phyloP scores from a whole-genome alignment of 495 filamentous ascomycete species.

The Patellaria atrata region DNA sequence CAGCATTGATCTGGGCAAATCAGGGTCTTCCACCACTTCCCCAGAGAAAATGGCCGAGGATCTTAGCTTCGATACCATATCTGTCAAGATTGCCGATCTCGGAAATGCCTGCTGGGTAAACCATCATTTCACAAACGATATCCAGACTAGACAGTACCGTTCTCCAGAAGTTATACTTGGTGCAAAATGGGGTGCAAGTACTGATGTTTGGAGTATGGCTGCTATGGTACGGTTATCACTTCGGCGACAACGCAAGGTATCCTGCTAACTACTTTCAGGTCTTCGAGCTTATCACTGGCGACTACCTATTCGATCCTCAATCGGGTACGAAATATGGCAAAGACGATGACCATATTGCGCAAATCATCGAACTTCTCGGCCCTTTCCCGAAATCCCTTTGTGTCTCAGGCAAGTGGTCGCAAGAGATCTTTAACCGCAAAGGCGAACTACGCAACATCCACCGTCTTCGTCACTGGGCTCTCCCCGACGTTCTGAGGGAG shows the following conservation, averaged over 20 bases:
- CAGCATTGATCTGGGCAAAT: slow-evolving; percentile 82
- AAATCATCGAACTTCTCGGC: slow-evolving; percentile 95
- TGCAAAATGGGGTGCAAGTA: slow-evolving; percentile 95
- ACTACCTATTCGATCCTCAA: slow-evolving; percentile 98
- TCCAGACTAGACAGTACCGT: slow-evolving; percentile 93
- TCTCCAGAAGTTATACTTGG: slow-evolving; percentile 96
- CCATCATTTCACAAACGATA: slow-evolving; percentile 99
- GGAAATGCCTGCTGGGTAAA: slow-evolving; percentile 98
- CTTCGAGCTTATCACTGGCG: slow-evolving; percentile 95
- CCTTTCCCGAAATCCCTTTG: slow-evolving; percentile 85
- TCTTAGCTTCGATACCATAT: slow-evolving; percentile 60
- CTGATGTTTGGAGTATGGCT: slow-evolving; percentile 99
- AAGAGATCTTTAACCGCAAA: slow-evolving; percentile 98
- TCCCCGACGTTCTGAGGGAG: slow-evolving; percentile 84
- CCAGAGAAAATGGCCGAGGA: slow-evolving; percentile 37
- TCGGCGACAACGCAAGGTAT: background rate
- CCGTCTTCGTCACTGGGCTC: slow-evolving; percentile 87
- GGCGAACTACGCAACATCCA: slow-evolving; percentile 97
- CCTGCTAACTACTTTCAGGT: slow-evolving; percentile 38
- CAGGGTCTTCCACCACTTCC: slow-evolving; percentile 30
- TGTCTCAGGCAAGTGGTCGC: slow-evolving; percentile 86
- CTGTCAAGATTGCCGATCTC: slow-evolving; percentile 96
- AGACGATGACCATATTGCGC: slow-evolving; percentile 98
- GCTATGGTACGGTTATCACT: slow-evolving; percentile 59
- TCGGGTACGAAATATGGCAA: slow-evolving; percentile 99